These are phyloP conservation scores for Pythium biforme DNA, from an alignment of 352 stramenopile species.

Conservation along the genomic window DNA sequence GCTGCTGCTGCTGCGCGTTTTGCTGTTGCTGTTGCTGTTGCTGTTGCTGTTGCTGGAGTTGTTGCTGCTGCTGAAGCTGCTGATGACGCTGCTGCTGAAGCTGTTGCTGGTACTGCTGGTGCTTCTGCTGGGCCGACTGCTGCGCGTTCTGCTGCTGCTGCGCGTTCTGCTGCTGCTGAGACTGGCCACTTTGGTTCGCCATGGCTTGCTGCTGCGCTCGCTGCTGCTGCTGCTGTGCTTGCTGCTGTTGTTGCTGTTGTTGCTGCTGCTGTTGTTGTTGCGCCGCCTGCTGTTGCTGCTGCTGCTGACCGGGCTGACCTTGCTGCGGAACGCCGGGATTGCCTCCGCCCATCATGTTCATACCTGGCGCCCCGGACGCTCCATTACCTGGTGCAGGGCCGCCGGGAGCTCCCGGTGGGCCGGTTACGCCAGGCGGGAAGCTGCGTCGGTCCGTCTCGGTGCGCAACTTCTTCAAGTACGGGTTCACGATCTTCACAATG, in stretches of 20 bases:
- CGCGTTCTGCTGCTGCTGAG: conserved; percentile 36
- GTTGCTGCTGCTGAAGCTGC: conserved; percentile 28
- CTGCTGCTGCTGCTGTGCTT: conserved; percentile 23
- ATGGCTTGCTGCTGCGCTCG: conserved; percentile 23
- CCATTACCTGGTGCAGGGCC: conserved; percentile 7
- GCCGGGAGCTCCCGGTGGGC: background rate
- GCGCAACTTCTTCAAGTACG: conserved; percentile 84
- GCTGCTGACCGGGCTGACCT: conserved; percentile 15
- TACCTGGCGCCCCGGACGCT: conserved; percentile 3
- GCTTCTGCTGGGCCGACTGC: conserved; percentile 47
- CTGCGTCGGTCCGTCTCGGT: conserved; percentile 76
- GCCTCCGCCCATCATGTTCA: conserved; percentile 8
- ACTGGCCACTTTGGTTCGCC: conserved; percentile 26
- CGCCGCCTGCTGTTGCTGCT: conserved; percentile 6
- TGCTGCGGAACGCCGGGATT: conserved; percentile 10
- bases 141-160: conserved; percentile 51
- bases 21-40: conserved; percentile 27
- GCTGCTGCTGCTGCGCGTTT: conserved; percentile 2
- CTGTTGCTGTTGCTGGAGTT: conserved; percentile 25
- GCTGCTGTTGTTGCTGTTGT: conserved; percentile 21
- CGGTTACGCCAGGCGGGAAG: conserved; percentile 32
- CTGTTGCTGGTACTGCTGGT: conserved; percentile 42
- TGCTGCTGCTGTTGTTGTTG: conserved; percentile 8
- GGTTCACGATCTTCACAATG: conserved; percentile 87
- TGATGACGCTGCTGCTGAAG: conserved; percentile 24